Evolutionary conservation across 1,284 basidiomycete genomes (phyloP).

Genomic region (Peniophora sp.): DNA sequence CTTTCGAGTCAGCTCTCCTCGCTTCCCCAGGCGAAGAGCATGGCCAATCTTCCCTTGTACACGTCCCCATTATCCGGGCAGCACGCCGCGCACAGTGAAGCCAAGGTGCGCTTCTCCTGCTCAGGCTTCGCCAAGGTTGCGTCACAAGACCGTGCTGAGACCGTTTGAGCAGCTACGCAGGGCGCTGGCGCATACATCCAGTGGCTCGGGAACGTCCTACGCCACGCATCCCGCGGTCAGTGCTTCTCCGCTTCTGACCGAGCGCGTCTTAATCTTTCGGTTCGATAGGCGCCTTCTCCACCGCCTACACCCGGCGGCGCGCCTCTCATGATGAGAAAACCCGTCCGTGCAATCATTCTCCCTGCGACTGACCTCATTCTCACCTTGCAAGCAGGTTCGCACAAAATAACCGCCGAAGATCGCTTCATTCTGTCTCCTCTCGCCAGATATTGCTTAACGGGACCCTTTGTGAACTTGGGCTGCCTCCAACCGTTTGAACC

Average conservation of each 20-base stretch:
- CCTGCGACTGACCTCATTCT: background rate
- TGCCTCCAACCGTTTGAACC: too few species aligned
- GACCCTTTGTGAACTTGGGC: too few species aligned
- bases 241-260: background rate
- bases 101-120: constrained; percentile 42
- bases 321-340: constrained; percentile 27
- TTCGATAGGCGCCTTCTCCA: constrained; percentile 6
- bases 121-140: background rate
- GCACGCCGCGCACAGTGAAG: constrained; percentile 63
- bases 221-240: constrained; percentile 6
- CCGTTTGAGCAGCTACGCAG: constrained; percentile 10
- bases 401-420: constrained; percentile 8
- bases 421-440: too few species aligned
- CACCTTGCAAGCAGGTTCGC: constrained; percentile 8
- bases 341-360: constrained; percentile 3
- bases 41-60: constrained; percentile 57
- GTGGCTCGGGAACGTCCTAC: constrained; percentile 1
- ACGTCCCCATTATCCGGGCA: constrained; percentile 60
- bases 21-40: constrained; percentile 60
- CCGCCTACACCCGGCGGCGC: constrained; percentile 18
- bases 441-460: too few species aligned
- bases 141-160: background rate
- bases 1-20: constrained; percentile 57
- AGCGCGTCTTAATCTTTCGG: background rate
- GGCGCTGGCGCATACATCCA: constrained; percentile 11